Conservation (phyloP, 2,329 filamentous ascomycete species). For the Fusarium burgessii region DNA sequence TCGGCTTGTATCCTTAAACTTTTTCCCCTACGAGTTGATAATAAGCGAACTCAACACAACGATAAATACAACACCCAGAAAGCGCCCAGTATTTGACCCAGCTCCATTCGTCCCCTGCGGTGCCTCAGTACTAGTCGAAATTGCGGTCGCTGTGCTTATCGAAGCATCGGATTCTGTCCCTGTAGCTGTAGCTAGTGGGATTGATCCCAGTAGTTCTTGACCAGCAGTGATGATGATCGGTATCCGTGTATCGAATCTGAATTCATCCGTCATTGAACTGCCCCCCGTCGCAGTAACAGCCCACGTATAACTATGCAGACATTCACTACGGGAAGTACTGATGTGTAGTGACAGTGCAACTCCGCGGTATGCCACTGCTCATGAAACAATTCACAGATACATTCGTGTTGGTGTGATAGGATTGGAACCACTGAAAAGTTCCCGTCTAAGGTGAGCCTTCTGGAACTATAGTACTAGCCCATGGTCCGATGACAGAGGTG, state of each 20-base stretch:
- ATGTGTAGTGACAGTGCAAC: not conserved
- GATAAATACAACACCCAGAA: not conserved
- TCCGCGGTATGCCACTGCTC: not conserved
- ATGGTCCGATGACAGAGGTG: constrained; percentile 16
- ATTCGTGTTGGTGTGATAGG: fast-evolving
- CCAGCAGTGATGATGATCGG: not conserved
- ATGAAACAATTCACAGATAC: constrained; percentile 2
- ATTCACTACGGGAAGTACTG: not conserved
- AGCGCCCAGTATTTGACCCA: not conserved
- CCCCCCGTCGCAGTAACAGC: not conserved
- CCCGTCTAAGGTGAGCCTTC: not conserved
- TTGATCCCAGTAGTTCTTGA: not conserved
- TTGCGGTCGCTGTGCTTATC: not conserved
- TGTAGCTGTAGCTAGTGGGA: not conserved
- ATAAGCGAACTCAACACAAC: not conserved
- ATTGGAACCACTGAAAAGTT: not conserved
- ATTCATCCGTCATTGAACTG: not conserved
- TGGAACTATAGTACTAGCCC: constrained; percentile 5
- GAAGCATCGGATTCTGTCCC: not conserved
- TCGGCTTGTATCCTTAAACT: too few species aligned
- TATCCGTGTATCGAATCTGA: not conserved
- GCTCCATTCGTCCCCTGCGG: not conserved
- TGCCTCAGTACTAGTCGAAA: not conserved
- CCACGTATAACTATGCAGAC: too few species aligned
- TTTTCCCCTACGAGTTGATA: fast-evolving